Evolutionary conservation across 179 eudicot genomes (phyloP), one percentile per base, ranked within the genome.

Genomic region (Patellifolia procumbens): DNA sequence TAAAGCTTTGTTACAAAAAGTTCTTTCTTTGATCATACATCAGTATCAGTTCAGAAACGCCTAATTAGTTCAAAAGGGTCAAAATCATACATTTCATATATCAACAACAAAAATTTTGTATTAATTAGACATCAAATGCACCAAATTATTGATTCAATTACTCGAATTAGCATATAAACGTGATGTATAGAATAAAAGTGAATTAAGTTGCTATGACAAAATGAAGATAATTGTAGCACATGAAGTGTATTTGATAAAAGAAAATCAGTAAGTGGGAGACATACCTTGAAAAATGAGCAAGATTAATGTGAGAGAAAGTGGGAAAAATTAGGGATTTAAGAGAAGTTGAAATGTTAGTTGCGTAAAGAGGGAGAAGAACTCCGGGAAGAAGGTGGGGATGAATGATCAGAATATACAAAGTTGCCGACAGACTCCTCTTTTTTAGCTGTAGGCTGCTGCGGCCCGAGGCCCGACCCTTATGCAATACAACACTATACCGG

Each of bases 391-490:
- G 2, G 2, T 20, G 26, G 34, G 52, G 22, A 58, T 16, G 6
- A 17, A 39, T 22, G 46, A 62, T 61, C 31, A 74, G 68, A 74
- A 59, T 32, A 29, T 26, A 39, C 9, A 26, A 45, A 31, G 56
- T 39, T 60, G 72, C 53, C 72, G 72, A 68, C 72, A 68, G 10
- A 3, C 16, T 4, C 53, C 52, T 42, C n/a, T 26, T 67, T n/a
- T 39, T 20, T n/a, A n/a, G 19, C 29, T 24, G 32, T 39, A 34
- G 20, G 19, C 32, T 43, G 68, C 46, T 35, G 22, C 19, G 48
- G 19, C 52, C 70, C 70, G 32, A 66, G 48, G 19, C 52, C 70
- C 70, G 32, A 66, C 52, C 70, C 70, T 37, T 9, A 20, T n/a
- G 24, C 10, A 11, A 11, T 48, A 48, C 52, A 15, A 15, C 52